phyloP scores from a whole-genome alignment of 768 basidiomycete genomes.

The Pilatotrama ljubarskyi region DNA sequence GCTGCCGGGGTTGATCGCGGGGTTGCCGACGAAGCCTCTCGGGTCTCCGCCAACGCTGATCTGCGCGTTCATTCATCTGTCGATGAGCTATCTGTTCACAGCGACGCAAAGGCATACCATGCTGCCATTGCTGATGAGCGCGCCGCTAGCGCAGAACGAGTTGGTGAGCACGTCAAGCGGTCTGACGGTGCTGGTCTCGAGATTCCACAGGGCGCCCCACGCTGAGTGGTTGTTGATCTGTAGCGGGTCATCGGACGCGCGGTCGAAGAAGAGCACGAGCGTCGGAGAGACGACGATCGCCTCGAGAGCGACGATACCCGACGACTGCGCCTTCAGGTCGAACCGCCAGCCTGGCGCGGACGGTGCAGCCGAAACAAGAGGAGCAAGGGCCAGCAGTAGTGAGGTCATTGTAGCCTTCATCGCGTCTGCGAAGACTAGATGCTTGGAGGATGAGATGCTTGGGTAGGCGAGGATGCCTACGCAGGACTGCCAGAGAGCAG shows the following conservation, averaged over 20 bases:
- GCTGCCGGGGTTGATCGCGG: conserved; percentile 73
- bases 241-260: conserved; percentile 82
- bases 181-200: conserved; percentile 58
- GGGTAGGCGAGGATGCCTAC: too few species aligned
- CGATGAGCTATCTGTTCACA: not conserved
- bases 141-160: conserved; percentile 84
- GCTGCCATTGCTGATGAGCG: conserved; percentile 75
- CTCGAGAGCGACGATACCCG: conserved; percentile 81
- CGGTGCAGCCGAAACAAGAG: conserved; percentile 6
- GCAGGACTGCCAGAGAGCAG: too few species aligned
- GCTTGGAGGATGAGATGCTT: too few species aligned
- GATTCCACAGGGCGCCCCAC: conserved; percentile 76
- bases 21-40: conserved; percentile 61
- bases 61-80: conserved; percentile 34
- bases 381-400: too few species aligned
- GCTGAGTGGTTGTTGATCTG: conserved; percentile 73
- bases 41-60: conserved; percentile 79
- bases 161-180: conserved; percentile 72
- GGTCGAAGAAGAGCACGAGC: conserved; percentile 78
- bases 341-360: conserved; percentile 21
- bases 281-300: conserved; percentile 63
- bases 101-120: conserved; percentile 40
- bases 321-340: conserved; percentile 55
- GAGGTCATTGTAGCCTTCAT: too few species aligned
- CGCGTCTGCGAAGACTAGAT: too few species aligned